Conservation (phyloP, 2,329 filamentous ascomycete species). For the Fusarium sp. region DNA sequence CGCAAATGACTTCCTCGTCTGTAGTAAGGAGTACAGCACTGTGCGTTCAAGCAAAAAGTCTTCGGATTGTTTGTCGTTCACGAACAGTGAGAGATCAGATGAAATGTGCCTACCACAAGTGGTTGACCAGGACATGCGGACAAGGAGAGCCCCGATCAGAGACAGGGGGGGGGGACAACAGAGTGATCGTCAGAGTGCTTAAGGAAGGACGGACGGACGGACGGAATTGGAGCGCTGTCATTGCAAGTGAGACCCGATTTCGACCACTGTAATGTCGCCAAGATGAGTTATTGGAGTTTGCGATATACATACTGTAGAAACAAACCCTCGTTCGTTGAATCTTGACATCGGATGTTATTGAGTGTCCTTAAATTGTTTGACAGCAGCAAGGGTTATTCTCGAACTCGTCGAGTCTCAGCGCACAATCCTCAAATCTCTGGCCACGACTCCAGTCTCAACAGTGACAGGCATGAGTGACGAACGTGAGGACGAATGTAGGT, state of each 20-base stretch:
- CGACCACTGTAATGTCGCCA: neutral
- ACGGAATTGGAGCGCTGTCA: slow-evolving; percentile 38
- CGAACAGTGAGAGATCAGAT: slow-evolving; percentile 27
- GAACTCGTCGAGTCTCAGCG: neutral
- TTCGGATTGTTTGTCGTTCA: neutral
- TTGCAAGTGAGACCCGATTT: slow-evolving; percentile 28
- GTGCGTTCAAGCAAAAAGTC: neutral
- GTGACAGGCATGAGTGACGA: slow-evolving; percentile 17
- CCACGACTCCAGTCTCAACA: neutral
- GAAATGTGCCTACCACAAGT: slow-evolving; percentile 22
- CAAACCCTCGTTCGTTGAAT: neutral
- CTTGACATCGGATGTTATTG: neutral
- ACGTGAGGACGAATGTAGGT: slow-evolving; percentile 5
- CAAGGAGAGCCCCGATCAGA: slow-evolving; percentile 31
- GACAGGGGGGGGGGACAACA: slow-evolving; percentile 32
- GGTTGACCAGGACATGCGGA: slow-evolving; percentile 11
- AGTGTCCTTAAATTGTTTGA: neutral
- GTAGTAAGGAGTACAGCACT: neutral
- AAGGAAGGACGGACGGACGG: slow-evolving; percentile 6
- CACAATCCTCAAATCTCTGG: slow-evolving; percentile 1
- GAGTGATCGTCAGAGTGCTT: slow-evolving; percentile 28
- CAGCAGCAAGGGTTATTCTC: neutral
- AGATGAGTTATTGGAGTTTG: neutral
- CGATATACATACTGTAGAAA: neutral
- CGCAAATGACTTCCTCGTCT: neutral